Conservation (phyloP, 75 land plant genomes). For the Cupressus sempervirens region DNA sequence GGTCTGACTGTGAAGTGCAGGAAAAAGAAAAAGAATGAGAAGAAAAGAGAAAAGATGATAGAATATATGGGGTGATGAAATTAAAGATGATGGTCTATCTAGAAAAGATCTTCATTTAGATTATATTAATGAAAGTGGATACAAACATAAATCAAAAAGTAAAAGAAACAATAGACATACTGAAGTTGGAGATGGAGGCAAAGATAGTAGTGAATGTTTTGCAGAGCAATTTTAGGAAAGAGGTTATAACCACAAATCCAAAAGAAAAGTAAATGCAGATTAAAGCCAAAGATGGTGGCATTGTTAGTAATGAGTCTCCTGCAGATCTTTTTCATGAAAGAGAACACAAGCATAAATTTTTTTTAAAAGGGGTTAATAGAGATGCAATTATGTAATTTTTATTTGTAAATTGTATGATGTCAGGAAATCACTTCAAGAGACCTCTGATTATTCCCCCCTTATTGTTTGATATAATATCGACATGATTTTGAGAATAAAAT, state of each 20-base stretch:
- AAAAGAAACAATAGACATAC: slow-evolving; percentile 1
- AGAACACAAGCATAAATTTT: not conserved
- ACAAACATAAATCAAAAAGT: not conserved
- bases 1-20: not conserved
- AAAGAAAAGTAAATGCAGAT: not conserved
- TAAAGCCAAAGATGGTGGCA: not conserved
- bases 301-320: not conserved
- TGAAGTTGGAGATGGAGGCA: not conserved
- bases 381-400: not conserved
- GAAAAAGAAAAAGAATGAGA: not conserved
- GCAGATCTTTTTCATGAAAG: not conserved
- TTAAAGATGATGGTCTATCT: not conserved
- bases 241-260: not conserved
- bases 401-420: too few species aligned
- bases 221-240: not conserved
- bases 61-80: not conserved
- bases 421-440: too few species aligned
- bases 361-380: not conserved
- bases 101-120: not conserved
- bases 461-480: too few species aligned
- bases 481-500: too few species aligned
- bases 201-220: not conserved
- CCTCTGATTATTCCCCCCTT: too few species aligned
- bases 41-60: not conserved
- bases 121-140: not conserved